Percentiles rank a stretch among this genome's conserved stretches.
Evolutionary conservation across 129 eudicot species (phyloP).

Genomic region (carrot (Daucus carota)): DH1_v3.0 NC_030383.2:44090501-44091000

Average conservation of each 20-base stretch:
- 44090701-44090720: background rate
- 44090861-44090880: constrained; percentile 60
- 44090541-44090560: background rate
- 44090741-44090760: background rate
- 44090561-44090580: background rate
- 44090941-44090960: background rate
- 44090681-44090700: background rate
- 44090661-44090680: constrained; percentile 2
- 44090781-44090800: constrained; percentile 7
- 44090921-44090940: background rate
- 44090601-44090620: background rate
- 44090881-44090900: constrained; percentile 43
- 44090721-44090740: constrained; percentile 35
- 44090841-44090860: constrained; percentile 66
- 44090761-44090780: background rate
- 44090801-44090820: constrained; percentile 13
- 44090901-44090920: constrained; percentile 70
- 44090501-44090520: background rate
- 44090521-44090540: background rate
- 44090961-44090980: background rate
- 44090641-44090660: background rate
- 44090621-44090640: background rate
- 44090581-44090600: background rate
- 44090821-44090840: constrained; percentile 65
- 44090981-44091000: background rate